phyloP scores from a whole-genome alignment of 371 early-diverging fungal species.

The Chytridium lagenaria region DNA sequence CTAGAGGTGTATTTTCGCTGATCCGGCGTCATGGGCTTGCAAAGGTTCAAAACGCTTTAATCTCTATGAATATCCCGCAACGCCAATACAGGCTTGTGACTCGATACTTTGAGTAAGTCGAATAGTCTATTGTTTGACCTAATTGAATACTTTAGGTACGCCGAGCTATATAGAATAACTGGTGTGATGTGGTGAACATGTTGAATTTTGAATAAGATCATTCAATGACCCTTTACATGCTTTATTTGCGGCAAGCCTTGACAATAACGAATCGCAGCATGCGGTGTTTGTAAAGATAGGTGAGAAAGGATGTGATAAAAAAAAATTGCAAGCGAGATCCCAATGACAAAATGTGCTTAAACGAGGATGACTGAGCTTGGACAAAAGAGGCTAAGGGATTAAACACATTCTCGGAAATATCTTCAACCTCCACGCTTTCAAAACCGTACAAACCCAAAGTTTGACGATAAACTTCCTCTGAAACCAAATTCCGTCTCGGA shows the following conservation, averaged over 20 bases:
- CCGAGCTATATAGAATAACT: conserved; percentile 82
- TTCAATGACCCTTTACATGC: neutral
- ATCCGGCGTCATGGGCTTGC: conserved; percentile 84
- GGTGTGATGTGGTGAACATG: conserved; percentile 60
- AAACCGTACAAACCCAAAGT: neutral
- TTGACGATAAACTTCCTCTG: neutral
- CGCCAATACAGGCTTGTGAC: conserved; percentile 79
- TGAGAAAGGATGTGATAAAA: neutral
- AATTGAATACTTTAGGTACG: conserved; percentile 58
- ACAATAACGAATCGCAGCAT: neutral
- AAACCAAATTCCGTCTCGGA: neutral
- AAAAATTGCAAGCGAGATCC: neutral
- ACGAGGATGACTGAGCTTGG: neutral
- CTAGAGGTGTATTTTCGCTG: conserved; percentile 78
- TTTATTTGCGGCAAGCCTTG: neutral
- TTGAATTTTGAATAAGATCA: neutral
- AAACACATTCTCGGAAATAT: neutral
- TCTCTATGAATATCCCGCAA: conserved; percentile 85
- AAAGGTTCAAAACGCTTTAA: conserved; percentile 87
- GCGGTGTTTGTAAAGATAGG: neutral
- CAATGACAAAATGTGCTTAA: neutral
- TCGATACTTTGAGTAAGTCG: conserved; percentile 68
- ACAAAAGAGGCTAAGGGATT: neutral
- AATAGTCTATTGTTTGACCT: neutral
- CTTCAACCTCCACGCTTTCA: neutral